Evolutionary conservation across 2,329 filamentous ascomycete genomes (phyloP).

Genomic region (Mariannaea elegans): DNA sequence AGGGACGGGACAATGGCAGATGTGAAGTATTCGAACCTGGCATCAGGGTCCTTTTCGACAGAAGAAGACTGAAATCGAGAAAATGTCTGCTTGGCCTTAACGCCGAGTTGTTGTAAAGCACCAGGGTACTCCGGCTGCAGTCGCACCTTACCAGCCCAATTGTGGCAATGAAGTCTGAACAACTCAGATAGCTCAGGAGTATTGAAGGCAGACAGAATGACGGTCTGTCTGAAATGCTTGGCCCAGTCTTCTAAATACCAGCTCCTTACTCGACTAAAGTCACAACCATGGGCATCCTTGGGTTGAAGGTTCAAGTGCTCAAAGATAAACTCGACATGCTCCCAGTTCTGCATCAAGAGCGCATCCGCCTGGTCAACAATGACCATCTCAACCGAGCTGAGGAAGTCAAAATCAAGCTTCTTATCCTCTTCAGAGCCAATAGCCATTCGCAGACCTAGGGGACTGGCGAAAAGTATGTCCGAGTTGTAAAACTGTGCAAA

Average conservation of each 20-base stretch:
- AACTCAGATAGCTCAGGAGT: slow-evolving; percentile 89
- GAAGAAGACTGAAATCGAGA: slow-evolving; percentile 80
- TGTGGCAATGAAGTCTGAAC: slow-evolving; percentile 78
- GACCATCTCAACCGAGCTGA: slow-evolving; percentile 91
- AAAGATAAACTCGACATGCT: slow-evolving; percentile 92
- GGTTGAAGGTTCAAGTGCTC: slow-evolving; percentile 91
- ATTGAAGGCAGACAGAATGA: slow-evolving; percentile 82
- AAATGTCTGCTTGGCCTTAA: slow-evolving; percentile 86
- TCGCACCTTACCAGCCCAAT: slow-evolving; percentile 82
- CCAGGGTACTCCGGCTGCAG: slow-evolving; percentile 75
- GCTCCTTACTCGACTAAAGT: slow-evolving; percentile 87
- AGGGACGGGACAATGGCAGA: slow-evolving; percentile 81
- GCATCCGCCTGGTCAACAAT: slow-evolving; percentile 93
- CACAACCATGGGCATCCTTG: slow-evolving; percentile 88
- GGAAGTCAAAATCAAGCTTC: slow-evolving; percentile 83
- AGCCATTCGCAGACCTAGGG: slow-evolving; percentile 87
- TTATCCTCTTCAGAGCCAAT: slow-evolving; percentile 79
- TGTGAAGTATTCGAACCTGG: slow-evolving; percentile 90
- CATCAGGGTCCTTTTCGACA: slow-evolving; percentile 81
- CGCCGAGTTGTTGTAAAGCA: slow-evolving; percentile 75
- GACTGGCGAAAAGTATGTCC: slow-evolving; percentile 92
- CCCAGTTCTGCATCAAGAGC: slow-evolving; percentile 98
- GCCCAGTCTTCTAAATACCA: slow-evolving; percentile 96
- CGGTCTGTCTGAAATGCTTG: slow-evolving; percentile 82
- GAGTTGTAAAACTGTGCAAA: slow-evolving; percentile 97